A percentile compares a stretch with the other conserved stretches of the same genome.
Conservation (phyloP, 225 moss, liverwort and hornwort genomes). For the Polytrichum formosum region DNA sequence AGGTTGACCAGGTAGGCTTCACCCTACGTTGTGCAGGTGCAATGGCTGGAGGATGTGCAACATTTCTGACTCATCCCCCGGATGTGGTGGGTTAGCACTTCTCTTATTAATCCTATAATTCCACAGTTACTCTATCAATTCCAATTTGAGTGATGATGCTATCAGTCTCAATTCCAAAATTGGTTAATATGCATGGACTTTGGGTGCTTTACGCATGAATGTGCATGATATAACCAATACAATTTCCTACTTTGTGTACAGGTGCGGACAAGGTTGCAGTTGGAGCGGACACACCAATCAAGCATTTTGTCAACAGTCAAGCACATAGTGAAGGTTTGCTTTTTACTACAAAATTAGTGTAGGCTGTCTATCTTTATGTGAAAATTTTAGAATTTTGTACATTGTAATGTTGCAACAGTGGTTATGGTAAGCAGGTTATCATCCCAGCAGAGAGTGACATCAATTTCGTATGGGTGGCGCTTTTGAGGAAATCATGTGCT, state of each 20-base stretch:
- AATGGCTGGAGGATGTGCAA: conserved; percentile 76
- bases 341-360: too few species aligned
- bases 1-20: too few species aligned
- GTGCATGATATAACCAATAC: not conserved
- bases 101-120: not conserved
- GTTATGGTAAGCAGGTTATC: not conserved
- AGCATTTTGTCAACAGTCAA: conserved; percentile 64
- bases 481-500: not conserved
- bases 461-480: not conserved
- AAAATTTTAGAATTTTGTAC: too few species aligned
- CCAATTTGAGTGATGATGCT: not conserved
- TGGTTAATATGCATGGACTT: not conserved
- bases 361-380: too few species aligned
- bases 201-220: not conserved
- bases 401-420: too few species aligned
- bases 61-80: conserved; percentile 86
- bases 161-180: not conserved
- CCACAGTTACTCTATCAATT: too few species aligned
- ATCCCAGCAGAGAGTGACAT: not conserved
- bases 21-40: conserved; percentile 43
- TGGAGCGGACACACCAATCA: conserved; percentile 48
- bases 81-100: conserved; percentile 66
- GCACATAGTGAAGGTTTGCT: conserved; percentile 67
- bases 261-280: conserved; percentile 95
- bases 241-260: conserved; percentile 19